Percentiles rank a stretch among this genome's conserved stretches.
These are phyloP conservation scores for Endocladia muricata DNA, from an alignment of 31 red algal genomes.

Conservation along the genomic window DNA sequence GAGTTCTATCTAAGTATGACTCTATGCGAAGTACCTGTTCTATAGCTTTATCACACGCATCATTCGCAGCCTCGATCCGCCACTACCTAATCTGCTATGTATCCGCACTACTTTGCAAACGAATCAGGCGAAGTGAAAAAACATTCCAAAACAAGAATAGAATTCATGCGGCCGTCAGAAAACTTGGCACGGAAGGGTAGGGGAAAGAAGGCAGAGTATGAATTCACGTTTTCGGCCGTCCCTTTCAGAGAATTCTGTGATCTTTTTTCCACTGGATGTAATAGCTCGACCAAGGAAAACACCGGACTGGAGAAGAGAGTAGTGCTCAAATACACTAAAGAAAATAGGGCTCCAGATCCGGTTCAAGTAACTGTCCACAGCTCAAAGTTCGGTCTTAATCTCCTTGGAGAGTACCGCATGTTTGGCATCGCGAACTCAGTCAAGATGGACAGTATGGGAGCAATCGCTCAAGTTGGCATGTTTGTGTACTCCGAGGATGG, in stretches of 20 bases:
- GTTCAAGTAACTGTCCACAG: not conserved
- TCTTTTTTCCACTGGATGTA: not conserved
- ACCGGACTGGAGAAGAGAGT: not conserved
- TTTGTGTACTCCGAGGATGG: not conserved
- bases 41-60: too few relatives aligned
- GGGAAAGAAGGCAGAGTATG: too few relatives aligned
- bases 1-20: too few relatives aligned
- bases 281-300: not conserved
- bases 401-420: not conserved
- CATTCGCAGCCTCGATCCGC: too few relatives aligned
- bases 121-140: too few relatives aligned
- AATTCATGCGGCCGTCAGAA: too few relatives aligned
- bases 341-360: not conserved
- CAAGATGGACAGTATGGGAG: slow-evolving; percentile 5
- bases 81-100: too few relatives aligned
- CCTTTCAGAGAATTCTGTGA: not conserved
- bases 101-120: too few relatives aligned
- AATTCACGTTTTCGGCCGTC: too few relatives aligned
- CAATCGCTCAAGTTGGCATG: not conserved
- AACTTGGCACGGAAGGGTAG: too few relatives aligned
- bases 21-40: too few relatives aligned
- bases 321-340: not conserved
- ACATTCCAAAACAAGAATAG: too few relatives aligned
- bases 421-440: not conserved
- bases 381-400: slow-evolving; percentile 5